Evolutionary conservation across 1,284 basidiomycete species (phyloP).

Genomic region (Leccinum pachyderme): DNA sequence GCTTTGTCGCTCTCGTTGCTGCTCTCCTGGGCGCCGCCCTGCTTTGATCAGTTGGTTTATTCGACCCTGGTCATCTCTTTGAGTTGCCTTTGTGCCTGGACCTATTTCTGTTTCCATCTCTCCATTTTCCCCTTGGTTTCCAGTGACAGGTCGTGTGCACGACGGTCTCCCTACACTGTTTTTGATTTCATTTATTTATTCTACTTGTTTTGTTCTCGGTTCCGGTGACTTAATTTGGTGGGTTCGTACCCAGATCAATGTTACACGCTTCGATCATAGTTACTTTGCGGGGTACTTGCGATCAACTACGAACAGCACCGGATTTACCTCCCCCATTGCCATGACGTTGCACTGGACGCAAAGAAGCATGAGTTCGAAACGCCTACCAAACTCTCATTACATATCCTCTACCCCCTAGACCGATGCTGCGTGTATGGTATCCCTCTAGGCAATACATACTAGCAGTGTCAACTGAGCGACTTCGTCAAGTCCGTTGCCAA

Average conservation of each 20-base stretch:
- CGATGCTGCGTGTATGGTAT: background rate
- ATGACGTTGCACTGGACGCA: background rate
- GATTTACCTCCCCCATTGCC: background rate
- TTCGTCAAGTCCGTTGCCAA: background rate
- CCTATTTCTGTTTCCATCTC: background rate
- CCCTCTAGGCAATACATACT: background rate
- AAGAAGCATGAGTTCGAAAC: background rate
- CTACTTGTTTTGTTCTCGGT: background rate
- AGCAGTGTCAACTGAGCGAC: background rate
- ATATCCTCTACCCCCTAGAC: too few species aligned
- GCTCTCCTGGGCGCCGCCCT: constrained; percentile 20
- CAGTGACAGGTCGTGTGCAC: background rate
- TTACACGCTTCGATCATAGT: background rate
- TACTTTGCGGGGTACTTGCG: background rate
- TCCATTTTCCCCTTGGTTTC: background rate
- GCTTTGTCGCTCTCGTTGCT: constrained; percentile 23
- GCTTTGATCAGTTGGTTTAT: constrained; percentile 12
- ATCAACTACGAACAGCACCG: background rate
- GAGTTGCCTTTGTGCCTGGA: background rate
- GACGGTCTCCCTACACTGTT: background rate
- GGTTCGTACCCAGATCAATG: background rate
- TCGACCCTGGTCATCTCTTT: background rate
- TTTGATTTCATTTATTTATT: background rate
- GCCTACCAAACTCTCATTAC: too few species aligned
- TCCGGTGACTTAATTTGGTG: background rate